Percentiles rank a stretch among this genome's conserved stretches.
phyloP scores from a whole-genome alignment of 2,329 filamentous ascomycete genomes.

The Rasamsonia emersonii region DNA sequence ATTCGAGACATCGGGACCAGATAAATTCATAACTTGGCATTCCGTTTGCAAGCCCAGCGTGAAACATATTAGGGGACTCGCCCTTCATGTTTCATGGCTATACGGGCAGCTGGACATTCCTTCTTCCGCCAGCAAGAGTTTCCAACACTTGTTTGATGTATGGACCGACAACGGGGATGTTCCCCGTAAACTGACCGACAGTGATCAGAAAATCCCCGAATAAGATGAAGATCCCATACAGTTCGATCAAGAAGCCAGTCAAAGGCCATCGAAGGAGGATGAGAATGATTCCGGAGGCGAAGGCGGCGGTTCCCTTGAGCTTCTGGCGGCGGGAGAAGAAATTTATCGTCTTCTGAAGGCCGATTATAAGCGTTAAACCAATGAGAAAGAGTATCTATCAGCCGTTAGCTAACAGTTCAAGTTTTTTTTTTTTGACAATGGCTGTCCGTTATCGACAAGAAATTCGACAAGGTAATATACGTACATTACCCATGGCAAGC shows the following conservation, averaged over 20 bases:
- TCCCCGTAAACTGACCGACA: constrained; percentile 77
- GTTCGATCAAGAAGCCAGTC: constrained; percentile 79
- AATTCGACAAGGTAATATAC: constrained; percentile 15
- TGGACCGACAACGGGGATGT: constrained; percentile 75
- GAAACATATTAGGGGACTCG: too few species aligned
- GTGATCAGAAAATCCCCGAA: constrained; percentile 97
- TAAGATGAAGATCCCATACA: constrained; percentile 85
- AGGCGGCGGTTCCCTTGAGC: constrained; percentile 80
- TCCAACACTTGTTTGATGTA: constrained; percentile 72
- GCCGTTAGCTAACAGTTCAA: constrained; percentile 2
- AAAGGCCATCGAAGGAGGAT: constrained; percentile 89
- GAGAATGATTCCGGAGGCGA: constrained; percentile 70
- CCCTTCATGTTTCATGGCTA: too few species aligned
- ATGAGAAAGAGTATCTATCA: constrained; percentile 89
- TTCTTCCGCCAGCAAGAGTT: constrained; percentile 57
- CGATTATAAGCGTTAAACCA: constrained; percentile 92
- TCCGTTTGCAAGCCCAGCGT: too few species aligned
- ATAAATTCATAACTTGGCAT: too few species aligned
- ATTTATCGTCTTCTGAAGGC: constrained; percentile 75
- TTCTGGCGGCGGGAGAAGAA: constrained; percentile 96
- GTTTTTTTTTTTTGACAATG: too few species aligned
- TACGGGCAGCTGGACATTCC: constrained; percentile 61
- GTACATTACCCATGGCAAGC: constrained; percentile 95
- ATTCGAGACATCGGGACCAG: too few species aligned
- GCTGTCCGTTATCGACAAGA: too few species aligned